Evolutionary conservation across 148 eudicot species (phyloP).

Genomic region (Vaccinium myrtillus): DNA sequence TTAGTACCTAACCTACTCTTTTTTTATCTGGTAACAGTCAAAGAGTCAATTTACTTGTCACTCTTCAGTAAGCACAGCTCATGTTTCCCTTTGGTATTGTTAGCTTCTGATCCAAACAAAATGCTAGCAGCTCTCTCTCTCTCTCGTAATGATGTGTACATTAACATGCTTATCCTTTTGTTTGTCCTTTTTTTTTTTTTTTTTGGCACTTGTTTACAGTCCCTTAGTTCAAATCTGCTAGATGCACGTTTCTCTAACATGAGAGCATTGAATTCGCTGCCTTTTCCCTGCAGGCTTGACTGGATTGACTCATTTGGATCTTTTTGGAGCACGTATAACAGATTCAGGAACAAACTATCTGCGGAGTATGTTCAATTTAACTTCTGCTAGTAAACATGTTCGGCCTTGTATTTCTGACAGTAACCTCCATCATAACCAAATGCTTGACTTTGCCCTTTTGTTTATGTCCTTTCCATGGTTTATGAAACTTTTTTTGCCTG

Average conservation of each 20-base stretch:
- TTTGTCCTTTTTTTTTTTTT: neutral
- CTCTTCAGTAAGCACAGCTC: neutral
- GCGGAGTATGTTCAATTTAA: conserved; percentile 39
- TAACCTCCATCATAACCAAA: neutral
- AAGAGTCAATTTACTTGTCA: neutral
- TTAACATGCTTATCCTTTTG: neutral
- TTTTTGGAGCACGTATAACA: conserved; percentile 87
- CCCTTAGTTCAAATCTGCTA: neutral
- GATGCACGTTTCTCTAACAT: conserved; percentile 7
- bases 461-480: neutral
- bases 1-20: neutral
- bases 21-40: neutral
- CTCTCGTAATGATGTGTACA: neutral
- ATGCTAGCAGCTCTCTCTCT: neutral
- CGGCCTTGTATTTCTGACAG: neutral
- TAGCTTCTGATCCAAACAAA: neutral
- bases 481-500: neutral
- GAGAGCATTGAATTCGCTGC: neutral
- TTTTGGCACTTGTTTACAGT: neutral
- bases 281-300: conserved; percentile 60
- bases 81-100: conserved; percentile 3
- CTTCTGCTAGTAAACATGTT: neutral
- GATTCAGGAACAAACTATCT: conserved; percentile 67
- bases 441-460: conserved; percentile 6
- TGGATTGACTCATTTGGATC: conserved; percentile 93